Base-by-base conservation (phyloP, 306 rosid species). In the Prunus campanulata region DNA sequence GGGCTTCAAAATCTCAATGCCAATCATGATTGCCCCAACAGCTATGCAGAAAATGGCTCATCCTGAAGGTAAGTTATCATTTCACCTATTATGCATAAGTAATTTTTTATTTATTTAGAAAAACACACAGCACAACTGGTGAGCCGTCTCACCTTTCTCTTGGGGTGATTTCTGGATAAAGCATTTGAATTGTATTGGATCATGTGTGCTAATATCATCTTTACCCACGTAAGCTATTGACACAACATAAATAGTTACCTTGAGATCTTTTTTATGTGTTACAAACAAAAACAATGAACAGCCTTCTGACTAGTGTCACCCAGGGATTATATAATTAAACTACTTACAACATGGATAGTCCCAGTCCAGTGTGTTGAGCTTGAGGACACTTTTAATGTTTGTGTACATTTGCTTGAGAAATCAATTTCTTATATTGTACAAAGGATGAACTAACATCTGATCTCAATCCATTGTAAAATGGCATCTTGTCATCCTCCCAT, bases 1-100 rank as follows among this genome's bases (percentile, higher is more conserved):
- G 83, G 97, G 97, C 25, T 93, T 90, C 91, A 84, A 89, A 71
- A 82, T 89, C 77, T 93, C 97, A 27, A 93, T 93, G 96, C 97
- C 97, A 48, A 90, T 93, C 80, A 93, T 93, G 97, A 82, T 93
- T 87, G 96, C 96, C 78, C 97, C 97, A 6, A 93, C 94, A 68
- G 96, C 96, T 81, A 42, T 89, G 74, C 96, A 90, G 79, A 93
- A 93, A 84, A 89, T 93, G 97, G 97, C 97, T 80, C 96, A 93
- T 72, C 94, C 94, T 69, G 91, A 93, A 70, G 97, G 96, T 90
- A 78, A 57, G 32, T 14, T 12, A 24, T 71, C 64, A 20, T 66
- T 81, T 85, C 14, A 35, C 80, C 39, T 73, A 35, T 48, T 29
- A 59, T 14, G 67, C 56, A n/a, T 20, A 5, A 61, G n/a, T 13